These are phyloP conservation scores for Escallonia rubra DNA, from an alignment of 129 eudicot species.

Conservation along the genomic window DNA sequence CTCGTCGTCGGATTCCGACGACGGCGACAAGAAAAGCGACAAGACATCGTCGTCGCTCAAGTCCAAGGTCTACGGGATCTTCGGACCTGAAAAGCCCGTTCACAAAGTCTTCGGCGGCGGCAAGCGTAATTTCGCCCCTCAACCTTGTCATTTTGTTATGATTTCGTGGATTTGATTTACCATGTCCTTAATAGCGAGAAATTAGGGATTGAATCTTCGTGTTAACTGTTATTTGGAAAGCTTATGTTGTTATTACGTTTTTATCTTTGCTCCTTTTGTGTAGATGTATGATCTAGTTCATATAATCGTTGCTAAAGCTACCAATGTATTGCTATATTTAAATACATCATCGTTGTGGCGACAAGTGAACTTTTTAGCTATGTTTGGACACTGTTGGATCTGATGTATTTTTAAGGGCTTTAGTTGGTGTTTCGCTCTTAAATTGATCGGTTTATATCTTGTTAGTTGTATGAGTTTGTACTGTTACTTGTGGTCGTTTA, in stretches of 20 bases:
- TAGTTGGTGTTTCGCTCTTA: too few relatives aligned
- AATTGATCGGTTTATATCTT: too few relatives aligned
- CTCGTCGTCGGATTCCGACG: slow-evolving; percentile 72
- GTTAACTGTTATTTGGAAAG: not conserved
- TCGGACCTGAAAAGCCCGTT: slow-evolving; percentile 75
- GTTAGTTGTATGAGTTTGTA: too few relatives aligned
- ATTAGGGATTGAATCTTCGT: not conserved
- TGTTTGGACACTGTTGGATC: too few relatives aligned
- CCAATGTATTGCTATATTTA: too few relatives aligned
- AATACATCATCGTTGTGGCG: too few relatives aligned
- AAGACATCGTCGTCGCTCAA: slow-evolving; percentile 32
- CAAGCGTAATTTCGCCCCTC: slow-evolving; percentile 38
- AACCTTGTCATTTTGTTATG: not conserved
- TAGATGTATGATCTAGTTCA: not conserved
- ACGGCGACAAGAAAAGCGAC: slow-evolving; percentile 28
- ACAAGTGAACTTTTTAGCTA: too few relatives aligned
- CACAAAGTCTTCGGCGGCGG: slow-evolving; percentile 87
- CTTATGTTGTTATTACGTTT: not conserved
- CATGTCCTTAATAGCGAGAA: too few relatives aligned
- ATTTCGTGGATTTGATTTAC: too few relatives aligned
- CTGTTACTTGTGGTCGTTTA: too few relatives aligned
- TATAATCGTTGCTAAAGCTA: too few relatives aligned
- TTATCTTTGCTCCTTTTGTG: not conserved
- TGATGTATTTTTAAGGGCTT: too few relatives aligned
- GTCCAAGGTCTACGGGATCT: slow-evolving; percentile 50